phyloP scores from a whole-genome alignment of 208 protist genomes.

The Crithidia mellificae region DNA sequence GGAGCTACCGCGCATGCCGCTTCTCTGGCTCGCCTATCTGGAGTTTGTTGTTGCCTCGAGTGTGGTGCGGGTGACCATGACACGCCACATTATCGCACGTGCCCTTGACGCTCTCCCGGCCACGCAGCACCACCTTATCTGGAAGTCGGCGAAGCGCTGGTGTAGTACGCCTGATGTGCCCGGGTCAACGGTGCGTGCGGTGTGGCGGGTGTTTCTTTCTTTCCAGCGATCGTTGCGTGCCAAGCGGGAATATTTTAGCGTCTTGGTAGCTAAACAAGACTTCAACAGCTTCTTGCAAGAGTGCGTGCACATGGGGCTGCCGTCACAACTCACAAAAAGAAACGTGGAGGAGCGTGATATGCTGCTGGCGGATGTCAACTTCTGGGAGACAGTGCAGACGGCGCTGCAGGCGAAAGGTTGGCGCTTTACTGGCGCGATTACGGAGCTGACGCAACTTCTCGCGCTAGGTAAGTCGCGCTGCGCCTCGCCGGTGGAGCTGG shows the following conservation, averaged over 20 bases:
- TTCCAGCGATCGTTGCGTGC: constrained; percentile 53
- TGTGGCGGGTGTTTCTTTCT: constrained; percentile 66
- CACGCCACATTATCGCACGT: constrained; percentile 55
- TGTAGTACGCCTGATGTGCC: constrained; percentile 46
- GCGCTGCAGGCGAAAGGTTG: constrained; percentile 54
- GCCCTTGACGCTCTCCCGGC: constrained; percentile 59
- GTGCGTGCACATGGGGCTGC: constrained; percentile 41
- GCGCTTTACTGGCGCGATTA: constrained; percentile 44
- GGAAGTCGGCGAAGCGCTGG: constrained; percentile 63
- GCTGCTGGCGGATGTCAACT: constrained; percentile 47
- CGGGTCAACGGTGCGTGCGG: constrained; percentile 39
- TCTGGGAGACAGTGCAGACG: constrained; percentile 71
- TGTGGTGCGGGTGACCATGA: constrained; percentile 61
- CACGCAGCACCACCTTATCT: constrained; percentile 81
- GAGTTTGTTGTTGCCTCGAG: constrained; percentile 58
- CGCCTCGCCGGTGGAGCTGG: constrained; percentile 57
- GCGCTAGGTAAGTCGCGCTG: constrained; percentile 42
- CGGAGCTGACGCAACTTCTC: constrained; percentile 46
- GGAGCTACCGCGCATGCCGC: constrained; percentile 72
- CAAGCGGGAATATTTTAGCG: constrained; percentile 63
- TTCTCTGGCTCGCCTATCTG: constrained; percentile 73
- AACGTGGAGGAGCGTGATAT: constrained; percentile 17
- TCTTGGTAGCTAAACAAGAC: constrained; percentile 55
- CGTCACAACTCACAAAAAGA: constrained; percentile 1
- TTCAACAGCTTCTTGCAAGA: constrained; percentile 57